phyloP scores from a whole-genome alignment of 345 rosid species.

The Salix udensis region DNA sequence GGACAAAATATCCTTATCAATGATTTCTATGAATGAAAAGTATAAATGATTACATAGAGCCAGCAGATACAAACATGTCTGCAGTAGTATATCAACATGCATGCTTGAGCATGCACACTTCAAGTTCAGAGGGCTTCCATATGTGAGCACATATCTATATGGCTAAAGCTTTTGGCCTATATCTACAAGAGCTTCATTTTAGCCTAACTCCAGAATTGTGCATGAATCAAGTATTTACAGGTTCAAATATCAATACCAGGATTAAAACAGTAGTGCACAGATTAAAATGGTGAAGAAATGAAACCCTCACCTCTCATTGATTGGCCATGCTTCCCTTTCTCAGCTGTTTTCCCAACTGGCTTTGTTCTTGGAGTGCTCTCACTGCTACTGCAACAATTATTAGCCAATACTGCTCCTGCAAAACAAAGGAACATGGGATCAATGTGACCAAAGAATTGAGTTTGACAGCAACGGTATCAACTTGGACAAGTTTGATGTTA shows the following conservation, averaged over 20 bases:
- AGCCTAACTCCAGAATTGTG: neutral
- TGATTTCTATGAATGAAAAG: neutral
- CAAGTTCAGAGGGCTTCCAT: neutral
- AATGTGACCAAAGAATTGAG: neutral
- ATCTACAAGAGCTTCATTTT: neutral
- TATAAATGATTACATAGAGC: neutral
- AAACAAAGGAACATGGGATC: neutral
- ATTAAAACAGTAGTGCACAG: neutral
- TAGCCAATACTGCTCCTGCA: conserved; percentile 23
- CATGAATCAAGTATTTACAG: neutral
- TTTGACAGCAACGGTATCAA: neutral
- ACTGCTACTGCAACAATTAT: conserved; percentile 38
- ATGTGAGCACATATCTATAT: neutral
- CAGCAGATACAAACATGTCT: neutral
- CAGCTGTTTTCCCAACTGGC: conserved; percentile 30
- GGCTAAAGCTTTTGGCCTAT: neutral
- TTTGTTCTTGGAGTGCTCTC: conserved; percentile 42
- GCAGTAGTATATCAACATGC: neutral
- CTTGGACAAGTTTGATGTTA: neutral
- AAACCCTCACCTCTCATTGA: conserved; percentile 38
- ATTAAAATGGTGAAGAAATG: neutral
- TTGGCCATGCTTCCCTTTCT: conserved; percentile 27
- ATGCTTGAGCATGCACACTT: neutral
- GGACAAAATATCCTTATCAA: neutral
- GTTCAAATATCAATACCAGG: neutral